Evolutionary conservation across 176 grass and related monocot species (phyloP).

Genomic region (Tillandsia leiboldiana): DNA sequence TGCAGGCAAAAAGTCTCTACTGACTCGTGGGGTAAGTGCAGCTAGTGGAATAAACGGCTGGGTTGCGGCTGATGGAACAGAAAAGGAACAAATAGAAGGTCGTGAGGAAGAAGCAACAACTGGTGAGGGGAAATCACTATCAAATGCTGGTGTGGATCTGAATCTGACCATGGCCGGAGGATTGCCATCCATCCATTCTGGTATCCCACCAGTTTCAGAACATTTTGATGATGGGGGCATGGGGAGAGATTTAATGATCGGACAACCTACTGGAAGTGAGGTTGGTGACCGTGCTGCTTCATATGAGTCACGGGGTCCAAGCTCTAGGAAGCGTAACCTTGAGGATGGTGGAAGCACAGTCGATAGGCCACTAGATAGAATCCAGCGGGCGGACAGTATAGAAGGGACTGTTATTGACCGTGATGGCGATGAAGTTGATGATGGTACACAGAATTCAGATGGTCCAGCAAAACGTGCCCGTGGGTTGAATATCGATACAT

Average conservation of each 20-base stretch:
- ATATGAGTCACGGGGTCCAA: constrained; percentile 84
- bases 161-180: constrained; percentile 87
- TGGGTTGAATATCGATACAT: constrained; percentile 60
- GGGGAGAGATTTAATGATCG: constrained; percentile 97
- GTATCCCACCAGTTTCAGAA: constrained; percentile 30
- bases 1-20: constrained; percentile 46
- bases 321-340: constrained; percentile 81
- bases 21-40: constrained; percentile 72
- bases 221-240: constrained; percentile 46
- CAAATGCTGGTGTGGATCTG: constrained; percentile 79
- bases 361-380: constrained; percentile 65
- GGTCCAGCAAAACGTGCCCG: constrained; percentile 47
- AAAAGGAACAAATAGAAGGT: constrained; percentile 59
- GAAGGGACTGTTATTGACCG: constrained; percentile 84
- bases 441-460: constrained; percentile 70
- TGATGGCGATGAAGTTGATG: constrained; percentile 93
- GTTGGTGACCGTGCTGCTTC: constrained; percentile 89
- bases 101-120: constrained; percentile 56
- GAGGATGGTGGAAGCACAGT: constrained; percentile 97
- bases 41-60: constrained; percentile 86
- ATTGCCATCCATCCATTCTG: constrained; percentile 52
- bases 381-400: constrained; percentile 79
- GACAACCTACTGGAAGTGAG: constrained; percentile 91
- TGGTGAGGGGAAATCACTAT: constrained; percentile 52
- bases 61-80: constrained; percentile 38